Evolutionary conservation across 2,329 filamentous ascomycete genomes (phyloP).

Genomic region (Raffaelea albimanens): DNA sequence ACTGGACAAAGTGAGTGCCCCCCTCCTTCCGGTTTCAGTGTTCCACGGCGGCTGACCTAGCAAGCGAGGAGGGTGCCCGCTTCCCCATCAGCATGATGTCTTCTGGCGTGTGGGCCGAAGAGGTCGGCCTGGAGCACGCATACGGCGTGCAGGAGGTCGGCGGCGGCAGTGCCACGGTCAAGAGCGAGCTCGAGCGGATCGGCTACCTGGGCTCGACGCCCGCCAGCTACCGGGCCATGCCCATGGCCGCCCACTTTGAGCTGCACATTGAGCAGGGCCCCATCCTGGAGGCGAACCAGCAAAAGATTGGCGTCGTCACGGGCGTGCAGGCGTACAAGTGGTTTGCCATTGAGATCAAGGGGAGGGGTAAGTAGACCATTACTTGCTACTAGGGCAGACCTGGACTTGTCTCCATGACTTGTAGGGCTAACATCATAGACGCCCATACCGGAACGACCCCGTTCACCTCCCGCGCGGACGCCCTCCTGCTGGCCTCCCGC

Average conservation of each 20-base stretch:
- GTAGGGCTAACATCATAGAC: conserved; percentile 27
- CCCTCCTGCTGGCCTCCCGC: conserved; percentile 37
- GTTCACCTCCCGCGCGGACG: conserved; percentile 19
- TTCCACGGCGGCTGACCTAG: neutral
- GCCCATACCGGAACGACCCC: conserved; percentile 69
- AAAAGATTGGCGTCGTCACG: conserved; percentile 60
- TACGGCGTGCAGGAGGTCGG: conserved; percentile 54
- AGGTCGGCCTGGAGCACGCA: conserved; percentile 49
- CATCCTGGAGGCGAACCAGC: conserved; percentile 53
- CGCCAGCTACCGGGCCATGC: conserved; percentile 47
- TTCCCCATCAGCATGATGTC: conserved; percentile 67
- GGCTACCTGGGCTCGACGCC: conserved; percentile 55
- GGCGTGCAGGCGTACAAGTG: conserved; percentile 70
- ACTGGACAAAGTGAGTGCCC: conserved; percentile 61
- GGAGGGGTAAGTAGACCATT: conserved; percentile 33
- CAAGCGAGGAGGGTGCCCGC: conserved; percentile 67
- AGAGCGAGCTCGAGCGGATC: conserved; percentile 60
- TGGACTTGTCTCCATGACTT: no score
- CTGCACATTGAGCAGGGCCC: conserved; percentile 80
- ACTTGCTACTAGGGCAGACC: no score
- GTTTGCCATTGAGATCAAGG: conserved; percentile 57
- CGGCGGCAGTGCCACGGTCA: conserved; percentile 53
- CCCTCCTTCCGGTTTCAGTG: neutral
- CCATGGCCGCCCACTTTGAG: conserved; percentile 71
- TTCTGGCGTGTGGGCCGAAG: conserved; percentile 69